Evolutionary conservation across 192 early-diverging fungal species (phyloP), one percentile per base, ranked within the genome.

Genomic region (Coemansia sp.): DNA sequence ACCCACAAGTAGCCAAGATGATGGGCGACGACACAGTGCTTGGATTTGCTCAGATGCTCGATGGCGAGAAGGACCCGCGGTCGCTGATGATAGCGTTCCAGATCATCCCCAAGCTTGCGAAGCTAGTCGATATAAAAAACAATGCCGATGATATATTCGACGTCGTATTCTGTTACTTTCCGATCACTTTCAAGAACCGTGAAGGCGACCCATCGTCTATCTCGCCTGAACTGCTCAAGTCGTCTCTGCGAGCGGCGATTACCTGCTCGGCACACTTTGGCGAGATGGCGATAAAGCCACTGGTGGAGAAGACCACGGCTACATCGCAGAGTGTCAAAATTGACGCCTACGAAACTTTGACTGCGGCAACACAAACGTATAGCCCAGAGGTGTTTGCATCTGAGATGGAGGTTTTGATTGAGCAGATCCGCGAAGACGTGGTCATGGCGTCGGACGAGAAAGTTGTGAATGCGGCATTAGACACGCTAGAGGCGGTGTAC

Each of bases 51-150:
- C 87, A 93, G 67, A 71, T 82, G 19, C 83, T 98, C 81, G 98
- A 99, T 74, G 94, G 95, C 23, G 98, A 99, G 75, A 99, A 99
- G 84, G 98, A 99, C 73, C 98, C 98, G 13, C 81, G 98, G 27
- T 95, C 98, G 68, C 81, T 99, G 35, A 83, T 97, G 66, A 73
- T 93, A 26, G 91, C 89, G 2, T 99, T 99, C 76, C 77, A 87
- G 35, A 80, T 91, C 2, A 81, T 94, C 39, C 85, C 85, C 47
- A 73, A 57, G 24, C 90, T 99, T 50, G 85, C 89, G 6, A 57
- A 65, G 5, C 71, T 90, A 55, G 90, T 97, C 53, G 92, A 98
- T 64, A 90, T 93, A 47, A 82, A 86, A 18, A 71, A 85, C 14
- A 84, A 93, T 65, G 84, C 89, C 0, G 94, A 96, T 83, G 94